A percentile compares a stretch with the other conserved stretches of the same genome.
phyloP scores from a whole-genome alignment of 768 basidiomycete species.

The Termitomyces titanicus region DNA sequence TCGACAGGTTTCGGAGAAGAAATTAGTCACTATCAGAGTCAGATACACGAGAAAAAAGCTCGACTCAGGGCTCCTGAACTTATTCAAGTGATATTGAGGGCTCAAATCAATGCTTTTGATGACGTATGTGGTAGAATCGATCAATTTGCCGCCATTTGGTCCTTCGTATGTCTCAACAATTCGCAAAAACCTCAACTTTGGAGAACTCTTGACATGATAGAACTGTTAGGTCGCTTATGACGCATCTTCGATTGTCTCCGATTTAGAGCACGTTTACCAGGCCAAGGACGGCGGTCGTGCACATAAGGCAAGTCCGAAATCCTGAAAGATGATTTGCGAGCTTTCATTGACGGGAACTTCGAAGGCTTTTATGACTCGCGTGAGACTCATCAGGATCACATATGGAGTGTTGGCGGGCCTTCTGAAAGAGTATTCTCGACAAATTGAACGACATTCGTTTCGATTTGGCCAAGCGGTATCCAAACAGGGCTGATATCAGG shows the following conservation, averaged over 20 bases:
- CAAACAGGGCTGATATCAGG: neutral
- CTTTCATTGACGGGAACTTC: neutral
- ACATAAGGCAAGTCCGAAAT: neutral
- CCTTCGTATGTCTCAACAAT: neutral
- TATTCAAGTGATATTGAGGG: slow-evolving; percentile 1
- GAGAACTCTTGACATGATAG: too few species aligned
- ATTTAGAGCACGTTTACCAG: neutral
- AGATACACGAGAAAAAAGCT: neutral
- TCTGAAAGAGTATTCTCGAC: slow-evolving; percentile 5
- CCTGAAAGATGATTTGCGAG: too few species aligned
- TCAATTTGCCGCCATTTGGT: neutral
- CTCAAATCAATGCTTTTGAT: slow-evolving; percentile 2
- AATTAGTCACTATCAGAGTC: neutral
- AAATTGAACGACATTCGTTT: slow-evolving; percentile 10
- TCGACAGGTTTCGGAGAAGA: neutral
- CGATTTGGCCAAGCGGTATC: slow-evolving; percentile 3
- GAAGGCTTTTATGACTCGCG: slow-evolving; percentile 2
- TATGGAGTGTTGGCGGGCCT: neutral
- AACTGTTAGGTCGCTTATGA: slow-evolving; percentile 1
- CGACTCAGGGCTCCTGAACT: neutral
- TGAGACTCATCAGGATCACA: neutral
- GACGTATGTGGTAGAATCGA: slow-evolving; percentile 3
- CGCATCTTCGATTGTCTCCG: neutral
- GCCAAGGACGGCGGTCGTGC: neutral
- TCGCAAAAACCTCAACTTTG: neutral